Base-by-base conservation (phyloP, 768 basidiomycete genomes). In the Sporobolomyces pararoseus region DNA sequence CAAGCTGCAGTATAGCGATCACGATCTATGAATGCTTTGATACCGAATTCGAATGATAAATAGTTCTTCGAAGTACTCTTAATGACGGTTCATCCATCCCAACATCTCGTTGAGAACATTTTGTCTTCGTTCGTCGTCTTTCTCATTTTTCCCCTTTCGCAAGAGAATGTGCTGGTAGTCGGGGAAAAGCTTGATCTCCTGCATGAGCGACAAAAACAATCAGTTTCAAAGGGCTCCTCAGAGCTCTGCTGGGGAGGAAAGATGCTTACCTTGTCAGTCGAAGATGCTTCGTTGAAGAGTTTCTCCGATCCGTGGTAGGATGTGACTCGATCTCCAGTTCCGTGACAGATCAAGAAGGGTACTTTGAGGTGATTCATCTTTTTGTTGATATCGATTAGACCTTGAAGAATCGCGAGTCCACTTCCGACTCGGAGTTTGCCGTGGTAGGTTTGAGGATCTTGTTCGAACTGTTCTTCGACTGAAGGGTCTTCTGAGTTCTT, bases 321-420 rank as follows among this genome's bases (percentile, higher is more conserved):
- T 16, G 73, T 76, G 17, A 74, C 75, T 19, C 73, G 67, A 59
- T 76, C 75, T 23, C 71, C 64, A 9, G 68, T 74, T 27, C 70
- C 75, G 58, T 76, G 75, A 49, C 66, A 68, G 19, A 74, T 59
- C 4, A 68, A 37, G 73, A 76, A 74, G 4, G 75, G 75, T 4
- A 74, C 34, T 27, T 63, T 67, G 39, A 76, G 67, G 29, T 61
- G 50, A 9, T 39, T 9, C 58, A 74, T 47, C 32, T 61, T 52
- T 3, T n/a, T 12, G 31, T 72, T 68, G 42, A 76, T 32, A 14
- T 66, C 63, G 44, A 52, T 32, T 25, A 76, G 44, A 12, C 70
- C 72, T 61, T 59, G 19, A 25, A 73, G 60, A 46, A 69, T 65
- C 1, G 70, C 70, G 0, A 76, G 54, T 0, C 75, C 75, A 5